A percentile compares a stretch with the other conserved stretches of the same genome.
phyloP scores from a whole-genome alignment of 805 yeast species.

The Teunomyces funiuensis region DNA sequence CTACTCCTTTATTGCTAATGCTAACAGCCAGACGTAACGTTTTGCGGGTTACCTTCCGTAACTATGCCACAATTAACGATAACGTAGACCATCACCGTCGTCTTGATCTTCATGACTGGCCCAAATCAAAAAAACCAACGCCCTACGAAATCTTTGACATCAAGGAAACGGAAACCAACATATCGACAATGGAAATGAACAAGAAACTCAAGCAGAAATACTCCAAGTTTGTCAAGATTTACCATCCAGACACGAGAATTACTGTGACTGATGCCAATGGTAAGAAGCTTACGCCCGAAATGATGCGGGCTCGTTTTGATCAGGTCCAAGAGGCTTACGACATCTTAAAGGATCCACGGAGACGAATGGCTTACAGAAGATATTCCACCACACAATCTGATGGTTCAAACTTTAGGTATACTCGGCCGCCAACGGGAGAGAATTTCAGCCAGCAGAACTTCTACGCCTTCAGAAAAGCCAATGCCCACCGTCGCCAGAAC shows the following conservation, averaged over 20 bases:
- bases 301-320: slow-evolving; percentile 33
- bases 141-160: slow-evolving; percentile 67
- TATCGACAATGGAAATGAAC: slow-evolving; percentile 52
- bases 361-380: slow-evolving; percentile 30
- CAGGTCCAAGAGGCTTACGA: slow-evolving; percentile 38
- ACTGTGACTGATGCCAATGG: slow-evolving; percentile 30
- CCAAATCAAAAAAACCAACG: slow-evolving; percentile 51
- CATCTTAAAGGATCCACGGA: slow-evolving; percentile 51
- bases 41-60: neutral
- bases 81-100: slow-evolving; percentile 22
- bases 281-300: slow-evolving; percentile 26
- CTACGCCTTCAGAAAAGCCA: slow-evolving; percentile 38
- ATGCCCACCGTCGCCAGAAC: slow-evolving; percentile 35
- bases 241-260: slow-evolving; percentile 72
- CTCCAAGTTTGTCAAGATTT: slow-evolving; percentile 56
- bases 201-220: slow-evolving; percentile 40
- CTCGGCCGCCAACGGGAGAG: slow-evolving; percentile 3
- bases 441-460: slow-evolving; percentile 17
- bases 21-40: neutral
- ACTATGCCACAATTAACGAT: slow-evolving; percentile 3
- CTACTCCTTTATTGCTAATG: neutral
- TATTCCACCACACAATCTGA: slow-evolving; percentile 22
- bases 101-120: slow-evolving; percentile 51
- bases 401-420: slow-evolving; percentile 9
- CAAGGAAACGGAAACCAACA: slow-evolving; percentile 31